Evolutionary conservation across 2,329 filamentous ascomycete genomes (phyloP), one percentile per base, ranked within the genome.

Genomic region (Epichloe brachyelytri): DNA sequence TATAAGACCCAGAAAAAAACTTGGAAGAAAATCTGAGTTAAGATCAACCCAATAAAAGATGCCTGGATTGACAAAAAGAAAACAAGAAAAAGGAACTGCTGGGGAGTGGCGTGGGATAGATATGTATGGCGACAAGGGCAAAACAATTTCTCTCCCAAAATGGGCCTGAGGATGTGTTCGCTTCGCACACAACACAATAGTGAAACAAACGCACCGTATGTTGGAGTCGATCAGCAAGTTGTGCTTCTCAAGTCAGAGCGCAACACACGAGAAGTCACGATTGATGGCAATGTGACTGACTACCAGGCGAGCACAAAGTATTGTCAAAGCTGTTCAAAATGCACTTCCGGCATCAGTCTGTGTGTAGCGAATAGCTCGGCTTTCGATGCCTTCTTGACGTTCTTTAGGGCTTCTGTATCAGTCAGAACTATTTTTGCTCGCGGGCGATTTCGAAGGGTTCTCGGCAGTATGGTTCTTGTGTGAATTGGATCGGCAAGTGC

Each of bases 201-300:
- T 41, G n/a, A 19, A 41, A 36, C 20, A 48, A 38, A 48, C 38
- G 50, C 30, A 43, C 50, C 50, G 40, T 48, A 14, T 34, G 19
- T 5, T 36, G 26, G 10, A 49, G n/a, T 37, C 37, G 44, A 30
- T 26, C 20, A 39, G 49, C 14, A 37, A 40, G 20, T 20, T 46
- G 22, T 40, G 15, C 7, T n/a, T 36, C 11, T 26, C 14, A 8
- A 10, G 5, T 37, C 30, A 15, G 22, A 15, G 30, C 15, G 26
- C 8, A 30, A 10, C 14, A 19, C 12, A 6, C 15, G 19, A 36
- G n/a, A 6, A n/a, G 3, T 33, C 5, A 38, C 6, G 15, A 30
- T 20, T 8, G 38, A 30, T n/a, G 22, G 8, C 40, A 43, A 43
- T 22, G 40, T 37, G 47, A 36, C 30, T 15, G 38, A 34, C 12